Evolutionary conservation across 2,329 filamentous ascomycete genomes (phyloP).

Genomic region (Dactylellina cionopaga): DNA sequence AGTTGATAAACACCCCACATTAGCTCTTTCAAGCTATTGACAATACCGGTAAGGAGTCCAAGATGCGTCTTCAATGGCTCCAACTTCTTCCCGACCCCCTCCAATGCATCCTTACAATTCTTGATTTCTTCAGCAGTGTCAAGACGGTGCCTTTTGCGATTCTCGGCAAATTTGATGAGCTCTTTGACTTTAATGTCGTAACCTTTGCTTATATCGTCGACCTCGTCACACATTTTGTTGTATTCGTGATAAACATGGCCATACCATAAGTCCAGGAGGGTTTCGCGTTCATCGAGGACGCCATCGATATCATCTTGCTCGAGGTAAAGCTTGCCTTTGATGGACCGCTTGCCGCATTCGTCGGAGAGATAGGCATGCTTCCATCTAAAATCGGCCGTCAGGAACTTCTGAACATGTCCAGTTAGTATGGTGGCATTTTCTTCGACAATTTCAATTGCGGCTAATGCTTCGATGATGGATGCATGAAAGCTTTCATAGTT

Average conservation of each 20-base stretch:
- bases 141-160: too few relatives aligned
- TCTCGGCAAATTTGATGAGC: too few relatives aligned
- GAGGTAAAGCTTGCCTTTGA: not conserved
- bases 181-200: too few relatives aligned
- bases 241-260: not conserved
- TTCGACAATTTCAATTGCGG: not conserved
- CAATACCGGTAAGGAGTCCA: not conserved
- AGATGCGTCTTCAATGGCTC: not conserved
- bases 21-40: not conserved
- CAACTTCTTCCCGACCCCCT: not conserved
- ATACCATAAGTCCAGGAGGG: not conserved
- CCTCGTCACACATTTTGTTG: not conserved
- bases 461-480: not conserved
- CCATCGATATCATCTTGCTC: not conserved
- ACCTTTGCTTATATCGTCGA: not conserved
- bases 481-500: too few relatives aligned
- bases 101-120: too few relatives aligned
- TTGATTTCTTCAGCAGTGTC: not conserved
- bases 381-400: not conserved
- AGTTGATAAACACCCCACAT: not conserved
- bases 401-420: not conserved
- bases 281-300: not conserved
- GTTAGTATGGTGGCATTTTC: not conserved
- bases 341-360: not conserved
- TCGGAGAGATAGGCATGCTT: not conserved